phyloP scores from a whole-genome alignment of 768 basidiomycete genomes.

The Pisolithus tinctorius region DNA sequence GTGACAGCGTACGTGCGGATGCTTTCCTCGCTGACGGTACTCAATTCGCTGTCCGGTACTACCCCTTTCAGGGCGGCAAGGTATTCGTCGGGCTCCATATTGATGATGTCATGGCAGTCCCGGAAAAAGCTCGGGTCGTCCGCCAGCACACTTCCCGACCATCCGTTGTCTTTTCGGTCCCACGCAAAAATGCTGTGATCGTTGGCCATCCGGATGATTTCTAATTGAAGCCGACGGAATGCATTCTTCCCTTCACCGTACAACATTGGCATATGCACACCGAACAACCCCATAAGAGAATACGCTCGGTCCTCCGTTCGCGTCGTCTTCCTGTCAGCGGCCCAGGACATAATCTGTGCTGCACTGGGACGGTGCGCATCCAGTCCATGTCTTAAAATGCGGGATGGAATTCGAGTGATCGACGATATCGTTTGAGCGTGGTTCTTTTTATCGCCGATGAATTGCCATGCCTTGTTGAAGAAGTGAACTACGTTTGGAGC shows the following conservation, averaged over 20 bases:
- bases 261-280: conserved; percentile 7
- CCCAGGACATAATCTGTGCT: conserved; percentile 8
- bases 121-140: neutral
- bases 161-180: neutral
- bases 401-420: neutral
- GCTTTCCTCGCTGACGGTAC: neutral
- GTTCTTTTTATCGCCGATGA: neutral
- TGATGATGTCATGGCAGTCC: neutral
- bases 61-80: neutral
- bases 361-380: neutral
- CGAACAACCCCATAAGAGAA: conserved; percentile 11
- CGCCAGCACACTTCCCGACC: neutral
- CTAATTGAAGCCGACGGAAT: conserved; percentile 5
- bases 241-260: conserved; percentile 14
- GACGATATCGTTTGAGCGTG: neutral
- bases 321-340: conserved; percentile 10
- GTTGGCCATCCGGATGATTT: conserved; percentile 2
- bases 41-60: neutral
- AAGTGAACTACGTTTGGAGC: neutral
- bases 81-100: conserved; percentile 1
- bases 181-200: conserved; percentile 4
- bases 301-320: conserved; percentile 12
- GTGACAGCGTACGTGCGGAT: neutral
- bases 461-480: neutral
- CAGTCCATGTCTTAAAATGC: neutral